Evolutionary conservation across 1,139 yeast species (phyloP).

Genomic region (Lodderomyces parapsilosis): DNA sequence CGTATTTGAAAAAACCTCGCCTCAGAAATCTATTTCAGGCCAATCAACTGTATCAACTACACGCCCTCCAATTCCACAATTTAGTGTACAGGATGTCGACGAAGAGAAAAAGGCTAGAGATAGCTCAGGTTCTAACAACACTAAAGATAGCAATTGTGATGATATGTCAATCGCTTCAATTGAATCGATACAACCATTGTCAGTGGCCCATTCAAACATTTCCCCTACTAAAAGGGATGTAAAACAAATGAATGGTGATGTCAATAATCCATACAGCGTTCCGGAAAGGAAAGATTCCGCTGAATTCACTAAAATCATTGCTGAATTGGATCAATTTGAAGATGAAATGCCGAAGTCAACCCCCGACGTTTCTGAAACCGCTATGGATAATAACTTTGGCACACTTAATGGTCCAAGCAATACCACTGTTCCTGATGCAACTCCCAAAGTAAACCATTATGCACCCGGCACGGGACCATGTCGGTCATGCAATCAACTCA

Average conservation of each 20-base stretch:
- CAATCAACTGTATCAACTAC: background rate
- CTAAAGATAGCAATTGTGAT: conserved; percentile 12
- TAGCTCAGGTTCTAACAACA: conserved; percentile 3
- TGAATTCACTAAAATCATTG: conserved; percentile 5
- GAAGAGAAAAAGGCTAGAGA: conserved; percentile 6
- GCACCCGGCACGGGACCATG: conserved; percentile 73
- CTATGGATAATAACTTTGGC: background rate
- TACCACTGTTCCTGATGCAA: background rate
- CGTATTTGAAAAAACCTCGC: background rate
- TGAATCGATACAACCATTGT: conserved; percentile 26
- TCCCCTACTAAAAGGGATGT: conserved; percentile 9
- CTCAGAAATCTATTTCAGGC: conserved; percentile 1
- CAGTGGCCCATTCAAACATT: conserved; percentile 21
- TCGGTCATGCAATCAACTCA: conserved; percentile 54
- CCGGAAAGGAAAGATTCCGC: conserved; percentile 6
- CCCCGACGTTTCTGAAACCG: conserved; percentile 1
- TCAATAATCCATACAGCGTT: background rate
- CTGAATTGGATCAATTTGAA: conserved; percentile 4
- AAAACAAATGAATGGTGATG: conserved; percentile 2
- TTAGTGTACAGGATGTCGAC: conserved; percentile 14
- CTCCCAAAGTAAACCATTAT: background rate
- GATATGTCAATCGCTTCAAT: conserved; percentile 19
- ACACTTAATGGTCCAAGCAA: background rate
- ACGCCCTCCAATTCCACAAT: conserved; percentile 11
- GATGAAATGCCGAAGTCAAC: conserved; percentile 2